Base-by-base conservation (phyloP, 1,139 yeast species). In the Sugiyamaella grinbergsii region DNA sequence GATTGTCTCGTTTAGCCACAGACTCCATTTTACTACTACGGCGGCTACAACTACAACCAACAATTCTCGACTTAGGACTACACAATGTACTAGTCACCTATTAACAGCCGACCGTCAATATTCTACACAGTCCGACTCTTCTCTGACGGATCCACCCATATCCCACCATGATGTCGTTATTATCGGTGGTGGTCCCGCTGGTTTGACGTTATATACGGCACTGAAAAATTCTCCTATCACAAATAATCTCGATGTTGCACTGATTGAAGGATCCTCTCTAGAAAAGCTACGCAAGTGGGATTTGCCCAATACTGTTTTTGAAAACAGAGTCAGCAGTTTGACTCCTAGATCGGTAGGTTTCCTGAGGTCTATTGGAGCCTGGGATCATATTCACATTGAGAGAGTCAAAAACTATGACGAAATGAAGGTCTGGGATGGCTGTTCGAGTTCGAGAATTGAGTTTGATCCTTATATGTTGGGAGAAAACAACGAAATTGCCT, bases 121-220 rank as follows among this genome's bases (percentile, higher is more conserved):
- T n/a, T 29, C 33, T 29, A 13, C 33, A 15, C 26, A 29, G 11
- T 29, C 32, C 34, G 18, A 31, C 34, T 7, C 23, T 13, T 29
- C 33, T n/a, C 33, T n/a, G 16, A 29, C 6, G n/a, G 13, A 4
- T n/a, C 33, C 16, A 8, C 2, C 33, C 13, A 7, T 29, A 11
- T 8, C 16, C 13, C 33, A 33, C 34, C 47, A 59, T 31, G 99
- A 93, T 66, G 81, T 94, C 20, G 83, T 88, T 10, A 85, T 93
- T 52, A 86, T 94, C 42, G 99, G 99, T 22, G 98, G 96, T 5
- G 99, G 99, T 0, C 96, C 98, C 0, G 98, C 98, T 0, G 99
- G 99, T 0, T 72, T 93, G 50, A 84, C 97, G 1, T 72, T 93
- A 34, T 83, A 94, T 1, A 78, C 96, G 0, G 95, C 95, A 0